Evolutionary conservation across 306 rosid genomes (phyloP).

Genomic region (Canavalia ensiformis): DNA sequence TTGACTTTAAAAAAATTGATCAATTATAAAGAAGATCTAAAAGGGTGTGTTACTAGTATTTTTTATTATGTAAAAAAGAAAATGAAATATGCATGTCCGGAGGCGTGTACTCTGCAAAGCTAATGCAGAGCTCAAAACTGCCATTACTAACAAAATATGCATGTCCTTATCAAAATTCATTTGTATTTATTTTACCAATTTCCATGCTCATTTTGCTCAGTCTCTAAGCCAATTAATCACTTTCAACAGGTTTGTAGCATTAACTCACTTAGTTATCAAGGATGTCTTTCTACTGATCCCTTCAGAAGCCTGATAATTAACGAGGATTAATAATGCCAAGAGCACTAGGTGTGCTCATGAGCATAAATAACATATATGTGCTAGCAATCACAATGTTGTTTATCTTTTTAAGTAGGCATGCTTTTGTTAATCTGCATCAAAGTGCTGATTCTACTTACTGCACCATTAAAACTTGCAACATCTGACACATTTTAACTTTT

Average conservation of each 20-base stretch:
- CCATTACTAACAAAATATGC: conserved; percentile 50
- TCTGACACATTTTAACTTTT: background rate
- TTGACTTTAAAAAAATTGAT: too few relatives aligned
- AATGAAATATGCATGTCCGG: conserved; percentile 14
- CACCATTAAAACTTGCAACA: background rate
- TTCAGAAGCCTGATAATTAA: background rate
- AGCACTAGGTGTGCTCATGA: background rate
- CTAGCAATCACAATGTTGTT: background rate
- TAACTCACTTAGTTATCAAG: background rate
- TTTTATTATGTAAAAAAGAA: too few relatives aligned
- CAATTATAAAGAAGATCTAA: too few relatives aligned
- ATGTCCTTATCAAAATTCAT: conserved; percentile 52
- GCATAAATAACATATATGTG: conserved; percentile 4
- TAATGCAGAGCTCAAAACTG: conserved; percentile 41
- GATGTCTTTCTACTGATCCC: background rate
- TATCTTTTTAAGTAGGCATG: background rate
- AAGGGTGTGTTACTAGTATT: too few relatives aligned
- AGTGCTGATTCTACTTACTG: background rate
- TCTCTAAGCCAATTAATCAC: background rate
- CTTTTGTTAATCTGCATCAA: background rate
- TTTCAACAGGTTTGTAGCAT: background rate
- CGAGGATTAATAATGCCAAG: background rate
- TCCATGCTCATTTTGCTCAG: background rate
- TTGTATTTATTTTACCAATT: conserved; percentile 14
- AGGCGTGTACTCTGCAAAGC: conserved; percentile 30